Evolutionary conservation across 805 yeast genomes (phyloP), one percentile per base, ranked within the genome.

Genomic region (Saccharomyces mikatae): DNA sequence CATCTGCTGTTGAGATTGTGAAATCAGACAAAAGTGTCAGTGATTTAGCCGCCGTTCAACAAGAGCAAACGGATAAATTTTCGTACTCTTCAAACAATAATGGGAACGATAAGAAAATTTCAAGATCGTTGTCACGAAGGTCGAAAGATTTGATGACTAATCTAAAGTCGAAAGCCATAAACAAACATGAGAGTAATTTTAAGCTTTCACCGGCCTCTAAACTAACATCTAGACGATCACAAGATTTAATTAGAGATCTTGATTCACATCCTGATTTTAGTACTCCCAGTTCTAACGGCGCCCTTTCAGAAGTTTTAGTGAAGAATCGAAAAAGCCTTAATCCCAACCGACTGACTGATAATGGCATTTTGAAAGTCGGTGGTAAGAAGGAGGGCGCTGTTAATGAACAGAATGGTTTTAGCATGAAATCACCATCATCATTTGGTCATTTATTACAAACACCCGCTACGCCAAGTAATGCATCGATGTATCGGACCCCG

Each of bases 41-140:
- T 17, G 44, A 36, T 17, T 17, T 17, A 21, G 22, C 22, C 8
- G 11, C 10, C 17, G 22, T 17, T 21, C 24, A 36, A 11, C 44
- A 36, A 17, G 24, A 17, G 44, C 44, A 36, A 17, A 4, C 22
- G 17, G 44, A 9, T 10, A 36, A 17, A 6, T 17, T 10, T 17
- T 36, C 24, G 24, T 21, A 6, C 26, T 24, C 26, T 17, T 4
- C 24, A 8, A 17, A 8, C 44, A 21, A 36, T 17, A n/a, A 3
- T 21, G 44, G 44, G 10, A 17, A 11, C 1, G 46, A 17, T 6
- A 59, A 58, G 27, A 59, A 54, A 53, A 28, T 70, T 3, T 63
- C 67, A 8, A 64, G 75, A 54, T 68, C 74, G 1, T 62, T 71
- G 36, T 70, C 74, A 3, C 58, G 68, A 28, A 68, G 67, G 49